phyloP scores from a whole-genome alignment of 208 protist species.

The Crithidia bombi region DNA sequence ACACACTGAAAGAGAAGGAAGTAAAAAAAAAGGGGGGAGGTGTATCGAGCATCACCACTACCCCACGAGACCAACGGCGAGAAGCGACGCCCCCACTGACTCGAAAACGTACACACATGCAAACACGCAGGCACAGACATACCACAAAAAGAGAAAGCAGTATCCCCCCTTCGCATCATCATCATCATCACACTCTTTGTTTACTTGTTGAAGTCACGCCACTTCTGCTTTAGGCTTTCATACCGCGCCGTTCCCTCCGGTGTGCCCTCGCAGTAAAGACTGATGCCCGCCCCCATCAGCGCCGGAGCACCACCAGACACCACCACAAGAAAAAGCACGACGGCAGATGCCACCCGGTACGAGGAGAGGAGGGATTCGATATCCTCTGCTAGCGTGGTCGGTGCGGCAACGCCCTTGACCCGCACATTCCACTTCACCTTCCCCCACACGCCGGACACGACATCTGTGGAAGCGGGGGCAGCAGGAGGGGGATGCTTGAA shows the following conservation, averaged over 20 bases:
- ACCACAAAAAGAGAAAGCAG: too few relatives aligned
- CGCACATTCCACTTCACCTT: not conserved
- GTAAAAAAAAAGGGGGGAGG: too few relatives aligned
- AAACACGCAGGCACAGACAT: too few relatives aligned
- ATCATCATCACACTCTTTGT: too few relatives aligned
- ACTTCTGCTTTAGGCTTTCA: conserved; percentile 41
- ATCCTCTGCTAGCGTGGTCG: conserved; percentile 46
- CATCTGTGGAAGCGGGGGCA: conserved; percentile 5
- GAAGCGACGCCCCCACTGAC: too few relatives aligned
- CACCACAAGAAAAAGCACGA: conserved; percentile 31
- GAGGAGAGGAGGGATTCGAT: conserved; percentile 32
- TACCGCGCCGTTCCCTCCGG: conserved; percentile 49
- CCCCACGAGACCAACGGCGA: too few relatives aligned
- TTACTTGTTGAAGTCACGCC: conserved; percentile 20
- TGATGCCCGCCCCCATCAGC: conserved; percentile 39
- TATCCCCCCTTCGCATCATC: too few relatives aligned
- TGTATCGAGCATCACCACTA: too few relatives aligned
- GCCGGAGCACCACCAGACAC: conserved; percentile 54
- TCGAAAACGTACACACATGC: too few relatives aligned
- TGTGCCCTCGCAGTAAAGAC: conserved; percentile 25
- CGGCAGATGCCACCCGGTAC: conserved; percentile 26
- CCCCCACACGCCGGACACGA: conserved; percentile 10
- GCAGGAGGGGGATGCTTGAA: conserved; percentile 1
- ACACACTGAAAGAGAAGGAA: too few relatives aligned
- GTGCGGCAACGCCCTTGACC: not conserved